phyloP scores from a whole-genome alignment of 2,329 filamentous ascomycete genomes.

The Ascochyta rabiei region DNA sequence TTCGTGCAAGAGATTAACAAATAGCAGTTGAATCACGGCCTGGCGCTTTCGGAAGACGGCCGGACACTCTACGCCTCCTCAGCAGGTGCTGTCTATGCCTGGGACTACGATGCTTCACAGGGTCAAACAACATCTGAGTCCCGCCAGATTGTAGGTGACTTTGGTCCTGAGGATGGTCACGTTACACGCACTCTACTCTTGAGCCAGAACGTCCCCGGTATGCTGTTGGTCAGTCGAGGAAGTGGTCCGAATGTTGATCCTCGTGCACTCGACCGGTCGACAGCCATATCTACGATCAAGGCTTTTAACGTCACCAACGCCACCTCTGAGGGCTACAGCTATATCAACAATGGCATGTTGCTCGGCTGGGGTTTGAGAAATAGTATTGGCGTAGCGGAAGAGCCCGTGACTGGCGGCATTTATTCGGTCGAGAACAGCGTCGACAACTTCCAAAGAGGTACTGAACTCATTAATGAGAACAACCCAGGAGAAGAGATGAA shows the following conservation, averaged over 20 bases:
- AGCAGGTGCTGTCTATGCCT: conserved; percentile 64
- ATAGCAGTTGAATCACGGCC: conserved; percentile 58
- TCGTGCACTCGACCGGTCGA: conserved; percentile 56
- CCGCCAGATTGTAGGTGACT: conserved; percentile 64
- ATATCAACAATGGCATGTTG: conserved; percentile 58
- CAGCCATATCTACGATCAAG: conserved; percentile 71
- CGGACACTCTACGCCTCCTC: conserved; percentile 62
- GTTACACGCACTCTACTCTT: conserved; percentile 70
- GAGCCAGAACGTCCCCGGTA: conserved; percentile 59
- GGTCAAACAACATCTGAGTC: conserved; percentile 55
- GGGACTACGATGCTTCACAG: conserved; percentile 66
- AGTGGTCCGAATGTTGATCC: conserved; percentile 68
- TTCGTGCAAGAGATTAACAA: background rate
- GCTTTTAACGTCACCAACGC: conserved; percentile 61
- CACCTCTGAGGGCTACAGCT: conserved; percentile 51
- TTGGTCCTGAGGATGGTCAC: conserved; percentile 64
- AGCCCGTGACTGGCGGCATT: conserved; percentile 58
- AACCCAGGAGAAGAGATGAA: conserved; percentile 79
- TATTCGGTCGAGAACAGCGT: conserved; percentile 72
- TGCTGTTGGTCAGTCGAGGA: conserved; percentile 70
- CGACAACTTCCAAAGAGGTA: conserved; percentile 65
- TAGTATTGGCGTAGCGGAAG: conserved; percentile 72
- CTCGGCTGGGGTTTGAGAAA: conserved; percentile 74
- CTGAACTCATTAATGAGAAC: conserved; percentile 67
- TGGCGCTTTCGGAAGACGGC: conserved; percentile 57